Conservation (phyloP, 306 rosid genomes). For the Fagus sylvatica region DNA sequence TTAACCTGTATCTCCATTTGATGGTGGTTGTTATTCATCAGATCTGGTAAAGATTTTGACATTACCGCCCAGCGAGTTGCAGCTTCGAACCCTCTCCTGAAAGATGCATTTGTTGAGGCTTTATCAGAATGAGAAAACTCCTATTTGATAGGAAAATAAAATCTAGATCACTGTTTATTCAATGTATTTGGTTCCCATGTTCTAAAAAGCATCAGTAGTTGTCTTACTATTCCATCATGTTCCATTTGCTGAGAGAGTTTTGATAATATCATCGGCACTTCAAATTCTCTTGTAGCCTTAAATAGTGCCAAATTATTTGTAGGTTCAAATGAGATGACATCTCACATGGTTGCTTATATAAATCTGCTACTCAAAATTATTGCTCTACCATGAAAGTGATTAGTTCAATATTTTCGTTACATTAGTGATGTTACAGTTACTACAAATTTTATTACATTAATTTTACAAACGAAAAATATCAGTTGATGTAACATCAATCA, state of each 20-base stretch:
- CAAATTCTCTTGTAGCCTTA: slow-evolving; percentile 6
- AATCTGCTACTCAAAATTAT: background rate
- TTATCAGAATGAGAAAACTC: slow-evolving; percentile 51
- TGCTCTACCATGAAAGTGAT: background rate
- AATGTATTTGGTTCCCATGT: slow-evolving; percentile 6
- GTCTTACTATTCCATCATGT: background rate
- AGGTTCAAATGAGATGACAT: background rate
- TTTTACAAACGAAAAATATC: too few species aligned
- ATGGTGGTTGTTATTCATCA: slow-evolving; percentile 46
- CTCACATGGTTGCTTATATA: background rate
- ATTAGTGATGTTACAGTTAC: too few species aligned
- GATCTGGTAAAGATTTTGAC: slow-evolving; percentile 90
- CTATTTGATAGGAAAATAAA: slow-evolving; percentile 6
- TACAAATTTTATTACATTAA: too few species aligned
- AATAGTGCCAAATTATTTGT: slow-evolving; percentile 19
- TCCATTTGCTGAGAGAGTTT: background rate
- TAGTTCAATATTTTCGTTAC: background rate
- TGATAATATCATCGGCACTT: slow-evolving; percentile 2
- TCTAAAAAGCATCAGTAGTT: slow-evolving; percentile 17
- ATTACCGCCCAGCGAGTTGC: slow-evolving; percentile 80
- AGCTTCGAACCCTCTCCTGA: slow-evolving; percentile 81
- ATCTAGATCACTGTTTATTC: background rate
- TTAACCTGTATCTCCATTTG: slow-evolving; percentile 5
- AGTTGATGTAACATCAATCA: too few species aligned
- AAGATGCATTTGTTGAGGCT: slow-evolving; percentile 69